Base-by-base conservation (phyloP, 2,329 filamentous ascomycete genomes). In the Talaromyces sp. region DNA sequence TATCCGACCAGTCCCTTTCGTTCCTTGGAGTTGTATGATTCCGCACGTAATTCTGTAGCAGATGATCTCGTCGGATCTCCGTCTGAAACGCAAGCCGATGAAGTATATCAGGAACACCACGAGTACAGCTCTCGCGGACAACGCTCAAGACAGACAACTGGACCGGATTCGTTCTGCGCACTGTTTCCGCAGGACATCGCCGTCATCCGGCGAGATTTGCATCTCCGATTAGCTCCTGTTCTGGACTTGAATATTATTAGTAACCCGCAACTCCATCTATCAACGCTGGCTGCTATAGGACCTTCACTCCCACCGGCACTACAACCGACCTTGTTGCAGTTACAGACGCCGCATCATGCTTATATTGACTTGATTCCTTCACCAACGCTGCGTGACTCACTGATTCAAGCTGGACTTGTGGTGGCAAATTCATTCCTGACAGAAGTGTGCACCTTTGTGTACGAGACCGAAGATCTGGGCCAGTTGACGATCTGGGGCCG, bases 401-500 rank as follows among this genome's bases (percentile, higher is more conserved):
- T 80, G 6, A 72, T 79, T 63, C 68, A 66, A 16, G 69, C 77
- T 6, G 71, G 70, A 1, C 58, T 69, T 2, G 75, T 76, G n/a
- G 71, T 76, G 37, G 73, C 75, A 33, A 71, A 72, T 52, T 69
- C 69, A 21, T 80, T 80, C 61, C 66, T 79, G 48, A 65, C 66
- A 16, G 74, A 79, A 33, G 71, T 76, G 12, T 76, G 77, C 31
- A 74, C 73, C 14, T 70, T 72, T 50, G 71, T 70, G 11, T 72
- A 70, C 25, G 73, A 76, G 11, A 68, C 71, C 14, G 73, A 77
- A 60, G 76, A 77, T 55, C 66, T 69, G 6, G 75, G 73, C 7
- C 77, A 79, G 60, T 63, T 79, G 59, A 78, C 71, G n/a, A 74
- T 79, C 52, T 79, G 77, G 77, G 77, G 77, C 28, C 75, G 77